A percentile compares a stretch with the other conserved stretches of the same genome.
phyloP scores from a whole-genome alignment of 2,329 filamentous ascomycete genomes.

The Alternaria arbusti region DNA sequence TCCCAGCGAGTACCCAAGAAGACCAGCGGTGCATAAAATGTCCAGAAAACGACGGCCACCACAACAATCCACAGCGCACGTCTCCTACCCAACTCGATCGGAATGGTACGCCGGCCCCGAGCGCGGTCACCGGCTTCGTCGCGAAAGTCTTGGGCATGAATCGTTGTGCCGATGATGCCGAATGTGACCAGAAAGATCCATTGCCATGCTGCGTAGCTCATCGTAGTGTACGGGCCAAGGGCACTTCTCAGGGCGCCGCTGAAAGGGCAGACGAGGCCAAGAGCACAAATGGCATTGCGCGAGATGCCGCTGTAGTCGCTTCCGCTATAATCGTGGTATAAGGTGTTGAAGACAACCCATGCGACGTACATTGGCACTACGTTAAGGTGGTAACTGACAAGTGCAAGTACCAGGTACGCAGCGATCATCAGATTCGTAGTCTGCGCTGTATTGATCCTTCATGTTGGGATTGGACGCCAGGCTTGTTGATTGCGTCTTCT shows the following conservation, averaged over 20 bases:
- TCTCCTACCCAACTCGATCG: constrained; percentile 71
- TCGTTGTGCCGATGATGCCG: constrained; percentile 44
- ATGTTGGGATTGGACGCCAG: constrained; percentile 41
- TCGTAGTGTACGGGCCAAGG: constrained; percentile 4
- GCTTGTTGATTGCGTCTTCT: constrained; percentile 53
- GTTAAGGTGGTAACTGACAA: constrained; percentile 11
- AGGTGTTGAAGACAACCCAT: constrained; percentile 20
- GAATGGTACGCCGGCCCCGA: constrained; percentile 82
- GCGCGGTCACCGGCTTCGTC: constrained; percentile 55
- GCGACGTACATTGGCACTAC: constrained; percentile 22
- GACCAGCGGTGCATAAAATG: constrained; percentile 12
- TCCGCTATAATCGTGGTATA: constrained; percentile 42
- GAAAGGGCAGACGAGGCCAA: constrained; percentile 36
- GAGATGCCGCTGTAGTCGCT: constrained; percentile 34
- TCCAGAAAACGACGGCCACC: constrained; percentile 15
- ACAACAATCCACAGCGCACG: constrained; percentile 15
- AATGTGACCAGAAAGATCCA: constrained; percentile 41
- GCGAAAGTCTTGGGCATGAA: constrained; percentile 51
- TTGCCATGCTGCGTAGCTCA: constrained; percentile 13
- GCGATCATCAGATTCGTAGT: constrained; percentile 19
- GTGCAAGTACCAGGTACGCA: neutral
- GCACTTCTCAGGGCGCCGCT: constrained; percentile 38
- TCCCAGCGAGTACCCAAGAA: constrained; percentile 11
- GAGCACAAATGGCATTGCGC: constrained; percentile 41
- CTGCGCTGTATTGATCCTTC: constrained; percentile 25